Conservation (phyloP, 2,329 filamentous ascomycete genomes). For the Phoma sp. region DNA sequence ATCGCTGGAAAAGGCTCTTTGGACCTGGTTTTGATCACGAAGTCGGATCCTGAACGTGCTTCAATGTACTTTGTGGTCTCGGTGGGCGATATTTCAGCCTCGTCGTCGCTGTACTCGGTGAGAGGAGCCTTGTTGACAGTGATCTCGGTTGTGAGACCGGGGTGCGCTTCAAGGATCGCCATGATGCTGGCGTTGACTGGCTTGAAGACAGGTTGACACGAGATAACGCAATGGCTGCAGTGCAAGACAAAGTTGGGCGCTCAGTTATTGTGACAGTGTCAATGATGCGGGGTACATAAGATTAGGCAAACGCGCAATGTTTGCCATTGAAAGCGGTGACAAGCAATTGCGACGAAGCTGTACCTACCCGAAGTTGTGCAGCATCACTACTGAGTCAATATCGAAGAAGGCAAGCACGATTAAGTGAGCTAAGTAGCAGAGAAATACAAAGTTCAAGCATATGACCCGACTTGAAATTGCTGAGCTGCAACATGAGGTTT, state of each 20-base stretch:
- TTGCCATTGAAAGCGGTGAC: too few species aligned
- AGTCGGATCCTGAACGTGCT: slow-evolving; percentile 29
- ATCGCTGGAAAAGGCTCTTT: not conserved
- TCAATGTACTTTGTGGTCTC: slow-evolving; percentile 41
- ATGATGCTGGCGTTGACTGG: slow-evolving; percentile 10
- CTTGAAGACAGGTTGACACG: not conserved
- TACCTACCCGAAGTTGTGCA: too few species aligned
- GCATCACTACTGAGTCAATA: too few species aligned
- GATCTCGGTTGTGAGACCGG: slow-evolving; percentile 25
- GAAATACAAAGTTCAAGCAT: too few species aligned
- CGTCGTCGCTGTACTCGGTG: slow-evolving; percentile 34
- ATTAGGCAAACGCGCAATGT: too few species aligned
- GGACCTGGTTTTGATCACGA: slow-evolving; percentile 16
- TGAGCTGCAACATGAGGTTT: too few species aligned
- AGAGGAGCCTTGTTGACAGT: slow-evolving; percentile 21
- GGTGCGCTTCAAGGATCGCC: slow-evolving; percentile 21
- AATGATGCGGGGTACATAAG: too few species aligned
- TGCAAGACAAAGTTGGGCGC: not conserved
- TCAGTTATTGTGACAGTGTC: not conserved
- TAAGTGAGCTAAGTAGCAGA: too few species aligned
- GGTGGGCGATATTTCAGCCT: slow-evolving; percentile 10
- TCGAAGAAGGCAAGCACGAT: too few species aligned
- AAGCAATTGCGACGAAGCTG: too few species aligned
- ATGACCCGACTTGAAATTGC: too few species aligned
- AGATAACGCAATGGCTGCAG: not conserved